Conservation (phyloP, 176 grass and related monocot genomes). For the Tuctoria greenei region DNA sequence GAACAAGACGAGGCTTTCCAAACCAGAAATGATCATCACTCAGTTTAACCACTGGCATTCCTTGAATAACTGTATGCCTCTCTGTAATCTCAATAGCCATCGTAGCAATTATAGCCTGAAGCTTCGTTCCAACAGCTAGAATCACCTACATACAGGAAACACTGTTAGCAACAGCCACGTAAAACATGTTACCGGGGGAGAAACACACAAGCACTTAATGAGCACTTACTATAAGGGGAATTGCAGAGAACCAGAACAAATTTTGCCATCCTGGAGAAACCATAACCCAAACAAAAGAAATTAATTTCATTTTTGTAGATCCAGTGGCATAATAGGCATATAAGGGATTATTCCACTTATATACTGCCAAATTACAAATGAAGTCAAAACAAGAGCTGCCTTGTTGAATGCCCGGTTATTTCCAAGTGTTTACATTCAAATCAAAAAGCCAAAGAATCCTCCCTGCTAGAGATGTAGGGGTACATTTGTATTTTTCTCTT, state of each 20-base stretch:
- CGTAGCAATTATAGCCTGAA: slow-evolving; percentile 80
- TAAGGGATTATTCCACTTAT: background rate
- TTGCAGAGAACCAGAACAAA: slow-evolving; percentile 67
- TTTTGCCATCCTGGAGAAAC: slow-evolving; percentile 60
- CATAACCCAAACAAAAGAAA: slow-evolving; percentile 26
- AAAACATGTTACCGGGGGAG: background rate
- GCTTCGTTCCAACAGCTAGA: slow-evolving; percentile 81
- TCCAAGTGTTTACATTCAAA: background rate
- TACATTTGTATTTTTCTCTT: too few species aligned
- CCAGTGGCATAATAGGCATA: background rate
- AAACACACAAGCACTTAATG: background rate
- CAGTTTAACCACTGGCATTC: slow-evolving; percentile 81
- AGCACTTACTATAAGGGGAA: slow-evolving; percentile 75
- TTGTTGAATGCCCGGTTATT: background rate
- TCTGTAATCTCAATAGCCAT: slow-evolving; percentile 90
- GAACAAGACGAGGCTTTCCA: slow-evolving; percentile 64
- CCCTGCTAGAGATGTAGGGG: too few species aligned
- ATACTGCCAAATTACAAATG: background rate
- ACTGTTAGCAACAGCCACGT: slow-evolving; percentile 12
- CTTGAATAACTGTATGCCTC: slow-evolving; percentile 77
- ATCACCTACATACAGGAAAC: slow-evolving; percentile 55
- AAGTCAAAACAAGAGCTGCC: background rate
- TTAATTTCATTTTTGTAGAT: background rate
- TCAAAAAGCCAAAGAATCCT: too few species aligned
- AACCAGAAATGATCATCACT: slow-evolving; percentile 89